These are phyloP conservation scores for Hypoxylon perforatum DNA, from an alignment of 495 filamentous ascomycete species.

Conservation along the genomic window DNA sequence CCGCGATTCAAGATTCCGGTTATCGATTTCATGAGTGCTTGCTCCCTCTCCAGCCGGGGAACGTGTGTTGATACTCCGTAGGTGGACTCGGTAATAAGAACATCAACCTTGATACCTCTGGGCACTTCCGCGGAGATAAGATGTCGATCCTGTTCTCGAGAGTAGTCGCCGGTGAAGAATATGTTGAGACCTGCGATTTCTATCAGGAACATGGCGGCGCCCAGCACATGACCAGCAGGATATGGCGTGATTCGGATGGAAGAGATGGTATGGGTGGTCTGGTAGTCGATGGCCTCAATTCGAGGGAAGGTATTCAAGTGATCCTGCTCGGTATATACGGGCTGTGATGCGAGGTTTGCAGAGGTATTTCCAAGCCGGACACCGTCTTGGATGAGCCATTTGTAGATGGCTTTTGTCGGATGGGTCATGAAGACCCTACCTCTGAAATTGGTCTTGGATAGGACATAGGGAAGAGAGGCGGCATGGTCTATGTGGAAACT, in stretches of 20 bases:
- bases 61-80: conserved; percentile 94
- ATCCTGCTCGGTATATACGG: conserved; percentile 93
- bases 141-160: conserved; percentile 92
- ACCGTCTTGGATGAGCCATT: conserved; percentile 97
- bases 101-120: conserved; percentile 85
- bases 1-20: conserved; percentile 89
- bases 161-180: conserved; percentile 97
- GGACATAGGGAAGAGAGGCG: conserved; percentile 93
- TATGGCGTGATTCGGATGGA: conserved; percentile 97
- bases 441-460: conserved; percentile 97
- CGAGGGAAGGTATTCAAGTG: conserved; percentile 89
- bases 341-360: conserved; percentile 75
- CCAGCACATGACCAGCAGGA: conserved; percentile 94
- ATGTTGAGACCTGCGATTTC: conserved; percentile 96
- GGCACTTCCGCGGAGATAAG: conserved; percentile 91
- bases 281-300: conserved; percentile 98
- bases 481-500: conserved; percentile 99
- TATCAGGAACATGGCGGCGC: conserved; percentile 98
- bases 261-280: conserved; percentile 96
- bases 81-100: conserved; percentile 96
- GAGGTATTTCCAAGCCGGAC: conserved; percentile 87
- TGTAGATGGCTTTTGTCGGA: conserved; percentile 98
- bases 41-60: conserved; percentile 88
- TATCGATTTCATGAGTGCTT: conserved; percentile 92
- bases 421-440: conserved; percentile 99